These are phyloP conservation scores for Viola odorata DNA, from an alignment of 345 rosid genomes.

Conservation along the genomic window DNA sequence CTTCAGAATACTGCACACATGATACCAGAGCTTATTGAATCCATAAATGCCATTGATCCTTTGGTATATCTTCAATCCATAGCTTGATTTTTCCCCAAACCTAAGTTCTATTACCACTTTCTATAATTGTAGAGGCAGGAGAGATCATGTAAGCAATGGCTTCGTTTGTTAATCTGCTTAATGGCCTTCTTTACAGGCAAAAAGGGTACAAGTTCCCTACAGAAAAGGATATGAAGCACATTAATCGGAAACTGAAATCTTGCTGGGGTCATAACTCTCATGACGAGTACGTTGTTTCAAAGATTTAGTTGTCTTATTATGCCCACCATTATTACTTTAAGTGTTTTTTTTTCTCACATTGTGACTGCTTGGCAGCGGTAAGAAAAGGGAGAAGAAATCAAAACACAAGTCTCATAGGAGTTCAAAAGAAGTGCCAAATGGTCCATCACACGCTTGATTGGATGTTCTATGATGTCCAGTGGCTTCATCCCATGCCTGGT, in stretches of 20 bases:
- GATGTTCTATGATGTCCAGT: too few species aligned
- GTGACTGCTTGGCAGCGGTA: constrained; percentile 36
- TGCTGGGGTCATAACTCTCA: constrained; percentile 82
- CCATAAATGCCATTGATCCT: constrained; percentile 47
- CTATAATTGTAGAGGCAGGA: too few species aligned
- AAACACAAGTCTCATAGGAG: constrained; percentile 72
- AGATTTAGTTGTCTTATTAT: background rate
- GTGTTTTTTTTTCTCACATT: background rate
- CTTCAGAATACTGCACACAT: constrained; percentile 53
- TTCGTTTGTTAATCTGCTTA: background rate
- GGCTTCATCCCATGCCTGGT: too few species aligned
- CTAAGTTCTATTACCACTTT: background rate
- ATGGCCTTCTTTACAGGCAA: constrained; percentile 37
- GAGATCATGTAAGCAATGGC: too few species aligned
- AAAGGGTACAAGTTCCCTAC: constrained; percentile 65
- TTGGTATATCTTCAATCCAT: constrained; percentile 54
- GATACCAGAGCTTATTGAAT: constrained; percentile 45
- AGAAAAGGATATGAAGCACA: constrained; percentile 96
- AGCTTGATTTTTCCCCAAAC: background rate
- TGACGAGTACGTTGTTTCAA: constrained; percentile 52
- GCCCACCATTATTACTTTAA: background rate
- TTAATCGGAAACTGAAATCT: constrained; percentile 81
- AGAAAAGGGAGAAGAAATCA: constrained; percentile 88
- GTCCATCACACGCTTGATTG: constrained; percentile 21
- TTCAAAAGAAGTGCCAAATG: constrained; percentile 40